Conservation (phyloP, 2,329 filamentous ascomycete genomes). For the Zopfia rhizophila region DNA sequence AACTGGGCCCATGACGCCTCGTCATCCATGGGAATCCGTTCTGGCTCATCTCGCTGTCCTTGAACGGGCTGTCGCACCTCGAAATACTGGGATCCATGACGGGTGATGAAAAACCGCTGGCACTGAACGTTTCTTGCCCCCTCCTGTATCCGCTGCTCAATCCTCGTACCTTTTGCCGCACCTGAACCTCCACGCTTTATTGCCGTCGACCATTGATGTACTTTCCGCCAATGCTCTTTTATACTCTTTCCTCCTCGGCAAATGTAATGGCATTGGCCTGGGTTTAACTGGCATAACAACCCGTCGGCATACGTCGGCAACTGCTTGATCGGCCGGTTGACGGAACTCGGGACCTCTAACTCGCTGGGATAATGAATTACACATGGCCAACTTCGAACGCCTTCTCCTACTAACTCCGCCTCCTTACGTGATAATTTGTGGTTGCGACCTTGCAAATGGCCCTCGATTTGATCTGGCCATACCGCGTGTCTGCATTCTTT, state of each 20-base stretch:
- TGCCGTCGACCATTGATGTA: slow-evolving; percentile 11
- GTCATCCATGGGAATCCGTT: slow-evolving; percentile 9
- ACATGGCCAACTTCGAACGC: slow-evolving; percentile 6
- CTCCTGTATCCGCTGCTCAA: slow-evolving; percentile 4
- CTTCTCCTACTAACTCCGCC: slow-evolving; percentile 3
- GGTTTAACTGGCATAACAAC: slow-evolving; percentile 15
- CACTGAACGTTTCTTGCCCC: slow-evolving; percentile 13
- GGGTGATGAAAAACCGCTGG: slow-evolving; percentile 14
- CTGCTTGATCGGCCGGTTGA: slow-evolving; percentile 8
- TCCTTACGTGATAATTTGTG: too few species aligned
- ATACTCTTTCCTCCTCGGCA: slow-evolving; percentile 2
- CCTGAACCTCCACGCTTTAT: too few species aligned
- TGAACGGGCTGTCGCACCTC: slow-evolving; percentile 12
- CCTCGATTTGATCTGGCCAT: too few species aligned
- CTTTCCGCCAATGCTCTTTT: slow-evolving; percentile 14
- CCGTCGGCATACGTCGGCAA: slow-evolving; percentile 15
- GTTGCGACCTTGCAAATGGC: too few species aligned
- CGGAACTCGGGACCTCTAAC: slow-evolving; percentile 13
- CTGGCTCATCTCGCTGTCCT: background rate
- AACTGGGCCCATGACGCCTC: slow-evolving; percentile 17
- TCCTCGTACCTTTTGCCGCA: slow-evolving; percentile 4
- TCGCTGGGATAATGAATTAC: slow-evolving; percentile 19
- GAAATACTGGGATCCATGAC: slow-evolving; percentile 21
- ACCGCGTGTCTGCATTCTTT: too few species aligned
- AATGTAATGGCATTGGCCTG: slow-evolving; percentile 10